Percentiles rank a stretch among this genome's conserved stretches.
phyloP scores from a whole-genome alignment of 495 filamentous ascomycete genomes.

The Hypoxylon rickii region DNA sequence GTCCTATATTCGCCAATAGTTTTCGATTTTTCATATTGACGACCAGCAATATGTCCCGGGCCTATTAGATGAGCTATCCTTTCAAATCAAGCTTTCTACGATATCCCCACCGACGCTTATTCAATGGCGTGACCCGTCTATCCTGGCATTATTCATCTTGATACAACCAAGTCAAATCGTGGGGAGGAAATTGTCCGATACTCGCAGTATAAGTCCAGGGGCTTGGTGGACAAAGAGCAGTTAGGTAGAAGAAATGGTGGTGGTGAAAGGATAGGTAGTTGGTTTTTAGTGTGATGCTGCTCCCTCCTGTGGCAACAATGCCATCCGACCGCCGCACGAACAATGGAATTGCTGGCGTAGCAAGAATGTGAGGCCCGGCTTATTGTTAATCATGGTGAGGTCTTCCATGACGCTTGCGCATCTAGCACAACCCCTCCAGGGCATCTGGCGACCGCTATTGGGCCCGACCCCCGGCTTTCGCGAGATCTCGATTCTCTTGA shows the following conservation, averaged over 20 bases:
- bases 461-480: conserved; percentile 13
- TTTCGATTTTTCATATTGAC: too few species aligned
- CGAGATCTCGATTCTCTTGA: conserved; percentile 40
- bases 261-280: not conserved
- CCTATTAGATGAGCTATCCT: not conserved
- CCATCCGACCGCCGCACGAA: conserved; percentile 57
- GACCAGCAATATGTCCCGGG: too few species aligned
- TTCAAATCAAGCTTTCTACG: not conserved
- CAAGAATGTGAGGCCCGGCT: conserved; percentile 54
- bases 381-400: conserved; percentile 40
- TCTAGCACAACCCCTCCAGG: conserved; percentile 62
- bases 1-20: too few species aligned
- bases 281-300: not conserved
- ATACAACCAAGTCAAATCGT: too few species aligned
- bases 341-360: conserved; percentile 57
- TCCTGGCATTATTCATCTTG: too few species aligned
- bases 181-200: not conserved
- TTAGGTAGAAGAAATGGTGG: too few species aligned
- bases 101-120: too few species aligned
- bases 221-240: not conserved
- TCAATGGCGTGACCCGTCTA: too few species aligned
- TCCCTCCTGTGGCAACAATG: conserved; percentile 38
- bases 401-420: conserved; percentile 71
- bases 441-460: conserved; percentile 17
- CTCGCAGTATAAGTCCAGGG: not conserved